These are phyloP conservation scores for Carex scoparia DNA, from an alignment of 176 grass and related monocot genomes.

Conservation along the genomic window DNA sequence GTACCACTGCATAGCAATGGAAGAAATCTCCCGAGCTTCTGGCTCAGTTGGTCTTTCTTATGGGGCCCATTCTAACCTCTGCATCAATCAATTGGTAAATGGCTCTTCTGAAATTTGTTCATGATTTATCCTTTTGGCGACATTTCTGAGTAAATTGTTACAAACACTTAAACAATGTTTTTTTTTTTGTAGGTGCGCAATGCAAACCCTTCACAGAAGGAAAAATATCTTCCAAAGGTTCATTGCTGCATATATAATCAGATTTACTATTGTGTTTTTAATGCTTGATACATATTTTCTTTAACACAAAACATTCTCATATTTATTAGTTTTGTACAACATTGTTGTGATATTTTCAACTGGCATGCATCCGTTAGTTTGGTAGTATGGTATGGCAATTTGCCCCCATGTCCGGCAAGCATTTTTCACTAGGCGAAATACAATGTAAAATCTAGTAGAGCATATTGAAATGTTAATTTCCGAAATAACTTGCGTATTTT, in stretches of 20 bases:
- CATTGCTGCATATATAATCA: background rate
- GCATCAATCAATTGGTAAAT: slow-evolving; percentile 88
- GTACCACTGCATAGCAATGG: slow-evolving; percentile 99
- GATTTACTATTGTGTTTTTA: background rate
- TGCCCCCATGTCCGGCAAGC: background rate
- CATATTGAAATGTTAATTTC: background rate
- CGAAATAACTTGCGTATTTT: background rate
- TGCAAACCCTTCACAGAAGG: slow-evolving; percentile 59
- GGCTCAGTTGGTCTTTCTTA: slow-evolving; percentile 95
- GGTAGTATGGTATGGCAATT: background rate
- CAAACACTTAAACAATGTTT: slow-evolving; percentile 4
- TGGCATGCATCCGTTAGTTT: background rate
- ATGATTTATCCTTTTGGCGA: background rate
- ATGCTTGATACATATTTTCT: background rate
- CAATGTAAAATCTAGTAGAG: background rate
- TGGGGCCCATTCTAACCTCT: slow-evolving; percentile 86
- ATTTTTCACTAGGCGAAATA: background rate
- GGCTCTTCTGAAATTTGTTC: background rate
- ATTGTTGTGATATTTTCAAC: background rate
- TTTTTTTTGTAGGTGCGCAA: slow-evolving; percentile 55
- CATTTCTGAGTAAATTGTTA: background rate
- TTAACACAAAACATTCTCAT: background rate
- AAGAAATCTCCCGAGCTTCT: slow-evolving; percentile 88
- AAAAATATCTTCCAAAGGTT: slow-evolving; percentile 84
- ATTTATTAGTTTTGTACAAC: background rate